Percentiles rank a stretch among this genome's conserved stretches.
Evolutionary conservation across 176 grass and related monocot species (phyloP).

Genomic region (Oryza glumipatula): DNA sequence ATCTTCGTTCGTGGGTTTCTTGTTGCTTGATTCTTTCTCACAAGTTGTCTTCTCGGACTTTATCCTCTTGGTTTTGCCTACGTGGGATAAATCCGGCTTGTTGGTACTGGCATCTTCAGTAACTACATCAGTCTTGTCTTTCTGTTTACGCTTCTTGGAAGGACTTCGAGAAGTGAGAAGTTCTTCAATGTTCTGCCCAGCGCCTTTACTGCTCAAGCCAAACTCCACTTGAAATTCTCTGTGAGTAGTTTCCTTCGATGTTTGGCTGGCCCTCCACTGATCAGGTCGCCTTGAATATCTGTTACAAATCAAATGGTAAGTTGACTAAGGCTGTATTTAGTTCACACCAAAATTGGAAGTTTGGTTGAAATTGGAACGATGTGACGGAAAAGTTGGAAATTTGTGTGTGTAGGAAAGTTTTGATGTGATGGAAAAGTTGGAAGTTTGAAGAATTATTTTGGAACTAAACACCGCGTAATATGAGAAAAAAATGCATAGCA

Average conservation of each 20-base stretch:
- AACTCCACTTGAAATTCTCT: conserved; percentile 71
- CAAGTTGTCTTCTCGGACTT: conserved; percentile 36
- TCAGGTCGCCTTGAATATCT: conserved; percentile 89
- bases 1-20: conserved; percentile 19
- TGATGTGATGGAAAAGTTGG: no score
- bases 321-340: no score
- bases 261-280: conserved; percentile 76
- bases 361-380: no score
- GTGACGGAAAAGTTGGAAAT: no score
- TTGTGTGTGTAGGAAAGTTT: no score
- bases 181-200: conserved; percentile 30
- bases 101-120: conserved; percentile 29
- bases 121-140: conserved; percentile 34
- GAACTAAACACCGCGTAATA: no score
- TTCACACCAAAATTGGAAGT: no score
- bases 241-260: conserved; percentile 80
- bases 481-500: neutral
- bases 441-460: no score
- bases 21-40: conserved; percentile 38
- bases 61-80: conserved; percentile 32
- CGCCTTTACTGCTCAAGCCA: conserved; percentile 54
- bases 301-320: conserved; percentile 4
- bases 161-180: conserved; percentile 39
- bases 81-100: conserved; percentile 22
- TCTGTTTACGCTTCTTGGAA: conserved; percentile 42